A percentile compares a stretch with the other conserved stretches of the same genome.
These are phyloP conservation scores for Tagetes patula DNA, from an alignment of 129 eudicot species.

Conservation along the genomic window DNA sequence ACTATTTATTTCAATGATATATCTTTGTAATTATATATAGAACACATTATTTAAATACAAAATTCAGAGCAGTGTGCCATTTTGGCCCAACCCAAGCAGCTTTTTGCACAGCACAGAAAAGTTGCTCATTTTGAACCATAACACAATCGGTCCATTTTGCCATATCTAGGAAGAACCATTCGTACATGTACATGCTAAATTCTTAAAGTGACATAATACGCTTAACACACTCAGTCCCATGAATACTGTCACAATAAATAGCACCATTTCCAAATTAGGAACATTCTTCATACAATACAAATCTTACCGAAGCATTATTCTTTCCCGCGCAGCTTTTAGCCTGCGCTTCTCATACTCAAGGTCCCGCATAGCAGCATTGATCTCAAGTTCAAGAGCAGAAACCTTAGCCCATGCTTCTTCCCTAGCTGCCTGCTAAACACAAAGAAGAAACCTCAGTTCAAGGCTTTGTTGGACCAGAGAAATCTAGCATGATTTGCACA, in stretches of 20 bases:
- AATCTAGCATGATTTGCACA: conserved; percentile 9
- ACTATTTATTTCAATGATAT: not conserved
- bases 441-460: conserved; percentile 51
- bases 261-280: not conserved
- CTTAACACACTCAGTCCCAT: conserved; percentile 3
- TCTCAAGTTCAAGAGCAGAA: conserved; percentile 92
- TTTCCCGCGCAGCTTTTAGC: conserved; percentile 83
- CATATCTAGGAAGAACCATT: conserved; percentile 9
- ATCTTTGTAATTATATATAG: not conserved
- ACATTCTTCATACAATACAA: too few relatives aligned
- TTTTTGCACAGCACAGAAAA: not conserved
- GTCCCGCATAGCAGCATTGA: conserved; percentile 84
- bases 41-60: not conserved
- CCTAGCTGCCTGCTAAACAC: conserved; percentile 98
- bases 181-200: not conserved
- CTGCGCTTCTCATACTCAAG: conserved; percentile 84
- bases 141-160: conserved; percentile 1
- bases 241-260: not conserved
- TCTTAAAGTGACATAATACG: not conserved
- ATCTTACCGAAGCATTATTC: conserved; percentile 93
- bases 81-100: not conserved
- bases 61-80: not conserved
- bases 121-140: not conserved
- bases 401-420: conserved; percentile 99
- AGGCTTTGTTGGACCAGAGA: conserved; percentile 2